Evolutionary conservation across 2,329 filamentous ascomycete genomes (phyloP).

Genomic region (Ramichloridium luteum): DNA sequence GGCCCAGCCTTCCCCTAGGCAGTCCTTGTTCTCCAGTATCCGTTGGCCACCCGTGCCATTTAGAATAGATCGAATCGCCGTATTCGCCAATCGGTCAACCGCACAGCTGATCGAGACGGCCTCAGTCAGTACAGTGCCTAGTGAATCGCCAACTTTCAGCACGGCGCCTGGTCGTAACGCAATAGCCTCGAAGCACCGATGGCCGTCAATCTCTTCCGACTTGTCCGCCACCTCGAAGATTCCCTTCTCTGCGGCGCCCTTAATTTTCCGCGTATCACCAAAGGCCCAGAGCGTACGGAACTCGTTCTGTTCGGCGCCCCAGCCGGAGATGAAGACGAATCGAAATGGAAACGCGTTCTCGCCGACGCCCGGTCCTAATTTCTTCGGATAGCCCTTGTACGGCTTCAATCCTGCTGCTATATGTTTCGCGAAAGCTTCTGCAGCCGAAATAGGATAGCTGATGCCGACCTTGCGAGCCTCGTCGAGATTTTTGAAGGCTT

Average conservation of each 20-base stretch:
- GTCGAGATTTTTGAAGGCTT: slow-evolving; percentile 18
- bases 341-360: slow-evolving; percentile 27
- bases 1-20: slow-evolving; percentile 26
- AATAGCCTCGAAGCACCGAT: slow-evolving; percentile 25
- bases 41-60: slow-evolving; percentile 20
- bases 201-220: slow-evolving; percentile 18
- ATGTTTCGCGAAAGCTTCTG: slow-evolving; percentile 21
- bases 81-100: slow-evolving; percentile 22
- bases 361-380: slow-evolving; percentile 11
- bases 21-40: slow-evolving; percentile 26
- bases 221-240: slow-evolving; percentile 21
- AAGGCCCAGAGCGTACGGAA: slow-evolving; percentile 27
- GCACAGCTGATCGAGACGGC: slow-evolving; percentile 20
- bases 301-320: slow-evolving; percentile 29
- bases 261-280: slow-evolving; percentile 24
- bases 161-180: slow-evolving; percentile 23
- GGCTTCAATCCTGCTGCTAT: slow-evolving; percentile 18
- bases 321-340: slow-evolving; percentile 32
- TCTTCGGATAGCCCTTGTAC: slow-evolving; percentile 12
- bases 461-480: slow-evolving; percentile 23
- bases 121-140: slow-evolving; percentile 21
- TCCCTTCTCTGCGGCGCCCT: slow-evolving; percentile 27
- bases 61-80: slow-evolving; percentile 21
- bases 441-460: slow-evolving; percentile 21
- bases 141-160: slow-evolving; percentile 18